These are phyloP conservation scores for Sordariomycetes sp. DNA, from an alignment of 2,329 filamentous ascomycete genomes.

Conservation along the genomic window DNA sequence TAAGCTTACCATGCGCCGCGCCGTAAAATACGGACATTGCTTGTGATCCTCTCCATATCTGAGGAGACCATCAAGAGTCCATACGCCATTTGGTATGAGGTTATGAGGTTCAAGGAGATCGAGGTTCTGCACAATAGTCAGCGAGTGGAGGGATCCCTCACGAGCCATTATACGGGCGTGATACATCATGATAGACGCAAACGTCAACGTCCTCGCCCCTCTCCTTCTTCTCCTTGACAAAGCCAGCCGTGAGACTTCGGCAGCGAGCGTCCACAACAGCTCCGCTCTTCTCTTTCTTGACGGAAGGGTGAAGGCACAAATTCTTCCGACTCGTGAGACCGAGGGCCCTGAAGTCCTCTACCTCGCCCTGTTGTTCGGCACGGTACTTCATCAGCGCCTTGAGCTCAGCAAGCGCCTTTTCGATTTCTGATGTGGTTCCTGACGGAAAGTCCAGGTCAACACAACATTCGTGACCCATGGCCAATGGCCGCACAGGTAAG, in stretches of 20 bases:
- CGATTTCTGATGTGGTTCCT: constrained; percentile 97
- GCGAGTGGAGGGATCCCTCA: background rate
- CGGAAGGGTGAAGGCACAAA: constrained; percentile 86
- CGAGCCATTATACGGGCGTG: constrained; percentile 10
- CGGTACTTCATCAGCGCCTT: constrained; percentile 93
- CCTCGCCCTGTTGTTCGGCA: constrained; percentile 71
- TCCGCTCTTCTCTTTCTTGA: constrained; percentile 93
- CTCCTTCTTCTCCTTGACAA: constrained; percentile 96
- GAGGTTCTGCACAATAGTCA: constrained; percentile 49
- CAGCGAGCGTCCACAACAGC: constrained; percentile 90
- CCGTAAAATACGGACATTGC: constrained; percentile 95
- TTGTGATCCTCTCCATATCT: constrained; percentile 90
- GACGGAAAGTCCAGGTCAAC: background rate
- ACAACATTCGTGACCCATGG: background rate
- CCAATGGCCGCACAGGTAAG: background rate
- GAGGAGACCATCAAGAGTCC: constrained; percentile 82
- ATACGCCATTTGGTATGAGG: constrained; percentile 85
- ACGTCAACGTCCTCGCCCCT: constrained; percentile 87
- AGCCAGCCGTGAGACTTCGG: constrained; percentile 87
- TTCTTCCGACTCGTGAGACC: constrained; percentile 96
- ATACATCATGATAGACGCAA: constrained; percentile 86
- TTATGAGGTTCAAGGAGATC: constrained; percentile 92
- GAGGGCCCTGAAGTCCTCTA: constrained; percentile 85
- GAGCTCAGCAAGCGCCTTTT: constrained; percentile 87
- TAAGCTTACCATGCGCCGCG: constrained; percentile 66